phyloP scores from a whole-genome alignment of 2,329 filamentous ascomycete species.

The Calonectria hongkongensis region DNA sequence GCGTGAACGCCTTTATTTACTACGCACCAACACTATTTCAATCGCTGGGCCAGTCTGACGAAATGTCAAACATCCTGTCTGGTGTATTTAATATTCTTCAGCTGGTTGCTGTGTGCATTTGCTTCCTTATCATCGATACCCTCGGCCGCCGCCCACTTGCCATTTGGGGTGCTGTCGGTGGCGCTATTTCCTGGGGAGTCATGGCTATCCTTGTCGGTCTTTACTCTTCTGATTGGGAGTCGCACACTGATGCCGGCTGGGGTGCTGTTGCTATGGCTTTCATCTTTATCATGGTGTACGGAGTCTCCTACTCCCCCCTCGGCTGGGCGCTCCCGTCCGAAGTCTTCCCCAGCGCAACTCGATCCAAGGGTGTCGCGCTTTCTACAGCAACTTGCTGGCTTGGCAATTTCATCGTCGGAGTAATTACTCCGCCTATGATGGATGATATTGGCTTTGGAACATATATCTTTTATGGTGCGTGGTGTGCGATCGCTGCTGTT shows the following conservation, averaged over 20 bases:
- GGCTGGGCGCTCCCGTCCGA: constrained; percentile 66
- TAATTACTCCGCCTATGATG: constrained; percentile 31
- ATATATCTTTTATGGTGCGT: constrained; percentile 7
- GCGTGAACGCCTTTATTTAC: constrained; percentile 61
- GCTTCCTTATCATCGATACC: constrained; percentile 61
- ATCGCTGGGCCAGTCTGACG: constrained; percentile 34
- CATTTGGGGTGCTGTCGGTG: constrained; percentile 69
- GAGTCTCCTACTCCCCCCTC: constrained; percentile 61
- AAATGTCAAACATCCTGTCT: constrained; percentile 62
- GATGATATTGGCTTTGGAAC: constrained; percentile 64
- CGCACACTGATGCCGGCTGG: constrained; percentile 71
- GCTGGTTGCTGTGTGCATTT: constrained; percentile 60
- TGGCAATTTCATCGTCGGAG: constrained; percentile 54
- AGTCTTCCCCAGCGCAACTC: constrained; percentile 62
- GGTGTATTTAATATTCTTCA: constrained; percentile 65
- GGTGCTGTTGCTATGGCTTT: constrained; percentile 66
- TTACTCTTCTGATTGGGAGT: constrained; percentile 67
- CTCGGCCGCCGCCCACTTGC: constrained; percentile 66
- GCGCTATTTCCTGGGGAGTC: constrained; percentile 70
- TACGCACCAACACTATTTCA: constrained; percentile 63
- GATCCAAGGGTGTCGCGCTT: constrained; percentile 63
- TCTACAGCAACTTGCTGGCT: constrained; percentile 62
- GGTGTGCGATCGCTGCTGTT: background rate
- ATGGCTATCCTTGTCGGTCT: constrained; percentile 71
- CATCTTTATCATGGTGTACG: constrained; percentile 46